A percentile compares a stretch with the other conserved stretches of the same genome.
Conservation (phyloP, 1,139 yeast species). For the Tardiomyces blankii region DNA sequence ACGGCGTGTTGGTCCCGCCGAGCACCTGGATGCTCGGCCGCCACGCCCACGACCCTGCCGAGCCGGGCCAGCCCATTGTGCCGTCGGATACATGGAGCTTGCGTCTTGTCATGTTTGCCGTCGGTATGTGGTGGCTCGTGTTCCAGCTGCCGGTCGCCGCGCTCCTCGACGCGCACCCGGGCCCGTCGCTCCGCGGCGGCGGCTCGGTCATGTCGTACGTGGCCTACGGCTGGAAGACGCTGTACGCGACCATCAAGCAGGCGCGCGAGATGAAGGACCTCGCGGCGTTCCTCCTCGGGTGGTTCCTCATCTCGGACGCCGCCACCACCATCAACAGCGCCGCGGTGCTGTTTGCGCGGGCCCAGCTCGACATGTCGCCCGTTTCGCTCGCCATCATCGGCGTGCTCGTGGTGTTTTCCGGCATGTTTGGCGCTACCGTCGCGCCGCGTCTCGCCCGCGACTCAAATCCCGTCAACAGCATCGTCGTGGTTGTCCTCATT, state of each 20-base stretch:
- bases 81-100: too few relatives aligned
- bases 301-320: constrained; percentile 64
- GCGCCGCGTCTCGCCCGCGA: constrained; percentile 31
- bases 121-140: constrained; percentile 62
- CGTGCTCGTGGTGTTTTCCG: constrained; percentile 48
- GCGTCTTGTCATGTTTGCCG: constrained; percentile 30
- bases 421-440: constrained; percentile 48
- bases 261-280: constrained; percentile 51
- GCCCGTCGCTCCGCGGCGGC: constrained; percentile 16
- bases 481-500: constrained; percentile 44
- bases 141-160: constrained; percentile 49
- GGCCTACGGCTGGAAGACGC: constrained; percentile 47
- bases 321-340: constrained; percentile 65
- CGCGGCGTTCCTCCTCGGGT: constrained; percentile 45
- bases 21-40: constrained; percentile 28
- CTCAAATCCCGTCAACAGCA: constrained; percentile 33
- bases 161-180: constrained; percentile 35
- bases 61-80: too few relatives aligned
- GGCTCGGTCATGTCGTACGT: constrained; percentile 13
- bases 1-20: background rate
- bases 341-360: constrained; percentile 57
- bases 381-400: constrained; percentile 50
- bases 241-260: constrained; percentile 40
- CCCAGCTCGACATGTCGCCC: constrained; percentile 54
- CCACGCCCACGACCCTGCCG: too few relatives aligned